Evolutionary conservation across 257 asterid genomes (phyloP).

Genomic region (Nicotiana sylvestris): DNA sequence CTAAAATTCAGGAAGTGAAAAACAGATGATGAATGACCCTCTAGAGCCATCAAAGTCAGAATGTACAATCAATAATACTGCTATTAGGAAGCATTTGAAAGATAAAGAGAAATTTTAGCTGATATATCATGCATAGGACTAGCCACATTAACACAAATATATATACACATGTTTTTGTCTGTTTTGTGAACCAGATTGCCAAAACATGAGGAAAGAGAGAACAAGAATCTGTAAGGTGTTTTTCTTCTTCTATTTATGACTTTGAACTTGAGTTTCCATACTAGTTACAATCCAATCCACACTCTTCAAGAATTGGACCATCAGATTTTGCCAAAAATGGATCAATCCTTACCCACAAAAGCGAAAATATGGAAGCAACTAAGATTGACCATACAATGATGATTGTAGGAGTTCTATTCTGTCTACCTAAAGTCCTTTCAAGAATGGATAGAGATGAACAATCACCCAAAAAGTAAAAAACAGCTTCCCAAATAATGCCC

Average conservation of each 20-base stretch:
- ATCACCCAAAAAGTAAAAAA: constrained; percentile 36
- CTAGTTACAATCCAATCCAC: constrained; percentile 30
- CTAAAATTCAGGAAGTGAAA: background rate
- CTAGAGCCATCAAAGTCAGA: background rate
- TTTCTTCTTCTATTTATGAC: background rate
- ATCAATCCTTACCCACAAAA: constrained; percentile 31
- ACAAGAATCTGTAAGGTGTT: background rate
- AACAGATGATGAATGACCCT: background rate
- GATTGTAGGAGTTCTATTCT: constrained; percentile 29
- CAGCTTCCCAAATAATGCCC: constrained; percentile 28
- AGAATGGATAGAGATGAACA: constrained; percentile 37
- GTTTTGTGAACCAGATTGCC: background rate
- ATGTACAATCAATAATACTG: background rate
- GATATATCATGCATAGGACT: background rate
- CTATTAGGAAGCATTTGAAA: background rate
- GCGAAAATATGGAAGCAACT: constrained; percentile 32
- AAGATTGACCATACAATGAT: constrained; percentile 30
- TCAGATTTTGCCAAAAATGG: constrained; percentile 20
- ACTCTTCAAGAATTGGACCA: constrained; percentile 26
- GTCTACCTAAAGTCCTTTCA: constrained; percentile 32
- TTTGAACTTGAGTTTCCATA: background rate
- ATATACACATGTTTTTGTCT: background rate
- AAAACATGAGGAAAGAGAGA: background rate
- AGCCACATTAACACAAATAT: background rate
- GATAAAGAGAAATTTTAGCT: background rate